A percentile compares a stretch with the other conserved stretches of the same genome.
Evolutionary conservation across 805 yeast species (phyloP).

Genomic region (Ogataea populi-albae): DNA sequence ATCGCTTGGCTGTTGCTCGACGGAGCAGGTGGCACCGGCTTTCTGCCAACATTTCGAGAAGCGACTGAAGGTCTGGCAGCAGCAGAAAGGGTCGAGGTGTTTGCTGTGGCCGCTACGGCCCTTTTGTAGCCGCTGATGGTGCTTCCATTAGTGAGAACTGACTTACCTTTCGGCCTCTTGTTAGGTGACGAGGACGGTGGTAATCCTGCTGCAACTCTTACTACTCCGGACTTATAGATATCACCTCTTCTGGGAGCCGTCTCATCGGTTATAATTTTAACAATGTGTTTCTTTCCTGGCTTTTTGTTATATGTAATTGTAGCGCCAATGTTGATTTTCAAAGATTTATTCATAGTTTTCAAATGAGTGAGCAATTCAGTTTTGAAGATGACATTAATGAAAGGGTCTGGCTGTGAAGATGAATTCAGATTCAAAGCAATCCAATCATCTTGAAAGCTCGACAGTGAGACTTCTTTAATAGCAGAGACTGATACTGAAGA

Average conservation of each 20-base stretch:
- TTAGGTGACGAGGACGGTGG: slow-evolving; percentile 71
- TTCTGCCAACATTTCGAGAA: slow-evolving; percentile 18
- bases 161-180: slow-evolving; percentile 66
- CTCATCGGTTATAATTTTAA: slow-evolving; percentile 63
- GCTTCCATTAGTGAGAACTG: slow-evolving; percentile 24
- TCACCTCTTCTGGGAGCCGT: slow-evolving; percentile 70
- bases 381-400: slow-evolving; percentile 78
- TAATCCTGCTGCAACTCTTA: slow-evolving; percentile 74
- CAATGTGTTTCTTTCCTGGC: slow-evolving; percentile 72
- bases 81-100: slow-evolving; percentile 17
- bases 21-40: slow-evolving; percentile 38
- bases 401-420: slow-evolving; percentile 66
- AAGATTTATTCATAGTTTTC: slow-evolving; percentile 54
- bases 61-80: slow-evolving; percentile 15
- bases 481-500: slow-evolving; percentile 55
- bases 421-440: slow-evolving; percentile 62
- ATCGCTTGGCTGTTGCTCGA: slow-evolving; percentile 28
- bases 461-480: slow-evolving; percentile 63
- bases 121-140: slow-evolving; percentile 28
- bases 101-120: slow-evolving; percentile 14
- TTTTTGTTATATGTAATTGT: slow-evolving; percentile 84
- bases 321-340: slow-evolving; percentile 65
- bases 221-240: slow-evolving; percentile 81
- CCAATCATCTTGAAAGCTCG: slow-evolving; percentile 90
- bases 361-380: slow-evolving; percentile 82